A percentile compares a stretch with the other conserved stretches of the same genome.
These are phyloP conservation scores for Chloranthus sessilifolius DNA, from an alignment of 164 flowering plant genomes.

Conservation along the genomic window DNA sequence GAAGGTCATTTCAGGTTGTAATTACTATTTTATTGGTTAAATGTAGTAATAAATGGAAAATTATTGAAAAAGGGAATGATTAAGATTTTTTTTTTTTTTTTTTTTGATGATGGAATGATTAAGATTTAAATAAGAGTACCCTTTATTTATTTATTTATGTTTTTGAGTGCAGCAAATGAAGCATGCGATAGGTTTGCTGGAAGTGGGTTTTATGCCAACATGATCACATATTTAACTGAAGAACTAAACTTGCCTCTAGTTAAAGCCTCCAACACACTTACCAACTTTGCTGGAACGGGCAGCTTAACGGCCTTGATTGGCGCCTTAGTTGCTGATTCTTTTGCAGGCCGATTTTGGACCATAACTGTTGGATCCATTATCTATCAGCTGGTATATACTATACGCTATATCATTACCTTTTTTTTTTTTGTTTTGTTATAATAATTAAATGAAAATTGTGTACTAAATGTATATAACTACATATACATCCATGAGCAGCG, in stretches of 20 bases:
- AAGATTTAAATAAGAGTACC: no score
- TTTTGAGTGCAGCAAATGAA: conserved; percentile 43
- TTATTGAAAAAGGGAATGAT: no score
- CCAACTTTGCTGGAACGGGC: conserved; percentile 50
- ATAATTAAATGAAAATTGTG: no score
- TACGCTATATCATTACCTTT: no score
- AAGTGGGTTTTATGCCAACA: conserved; percentile 53
- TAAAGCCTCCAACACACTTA: conserved; percentile 54
- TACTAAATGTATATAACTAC: no score
- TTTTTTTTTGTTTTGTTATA: no score
- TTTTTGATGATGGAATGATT: neutral
- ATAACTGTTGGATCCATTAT: conserved; percentile 40
- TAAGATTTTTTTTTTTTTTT: neutral
- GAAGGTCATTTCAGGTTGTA: no score
- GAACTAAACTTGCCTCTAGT: conserved; percentile 62
- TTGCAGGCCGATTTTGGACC: conserved; percentile 60
- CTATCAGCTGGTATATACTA: conserved; percentile 60
- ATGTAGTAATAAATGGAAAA: no score
- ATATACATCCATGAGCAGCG: no score
- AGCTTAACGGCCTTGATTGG: conserved; percentile 59
- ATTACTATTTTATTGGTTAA: no score
- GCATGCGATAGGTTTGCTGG: conserved; percentile 53
- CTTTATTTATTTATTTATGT: neutral
- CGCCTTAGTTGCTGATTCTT: conserved; percentile 60
- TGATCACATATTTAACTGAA: conserved; percentile 63